These are phyloP conservation scores for Cunninghamia lanceolata DNA, from an alignment of 75 land plant genomes.

Conservation along the genomic window DNA sequence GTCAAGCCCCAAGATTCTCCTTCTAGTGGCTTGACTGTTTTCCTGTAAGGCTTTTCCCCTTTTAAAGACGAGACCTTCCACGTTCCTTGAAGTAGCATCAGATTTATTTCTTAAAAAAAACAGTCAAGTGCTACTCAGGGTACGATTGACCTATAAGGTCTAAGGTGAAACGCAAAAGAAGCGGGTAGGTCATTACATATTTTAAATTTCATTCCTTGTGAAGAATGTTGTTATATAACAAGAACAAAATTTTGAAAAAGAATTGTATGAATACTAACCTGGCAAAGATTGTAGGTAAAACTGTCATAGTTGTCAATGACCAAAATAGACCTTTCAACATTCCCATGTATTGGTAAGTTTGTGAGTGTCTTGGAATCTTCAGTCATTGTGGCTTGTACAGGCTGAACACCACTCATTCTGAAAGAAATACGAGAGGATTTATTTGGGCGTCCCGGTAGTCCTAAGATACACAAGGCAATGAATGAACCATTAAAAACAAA, in stretches of 20 bases:
- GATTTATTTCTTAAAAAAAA: not conserved
- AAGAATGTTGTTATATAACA: not conserved
- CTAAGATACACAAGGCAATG: not conserved
- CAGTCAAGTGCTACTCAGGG: not conserved
- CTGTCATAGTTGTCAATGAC: conserved; percentile 99
- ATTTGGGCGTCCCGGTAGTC: not conserved
- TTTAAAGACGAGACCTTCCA: too few species aligned
- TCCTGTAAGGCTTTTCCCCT: not conserved
- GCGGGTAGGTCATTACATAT: too few species aligned
- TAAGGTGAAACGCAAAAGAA: not conserved
- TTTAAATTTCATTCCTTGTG: not conserved
- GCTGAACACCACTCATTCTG: not conserved
- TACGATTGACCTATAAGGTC: not conserved
- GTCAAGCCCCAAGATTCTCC: not conserved
- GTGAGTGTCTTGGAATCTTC: not conserved
- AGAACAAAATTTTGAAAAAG: not conserved
- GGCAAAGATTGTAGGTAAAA: conserved; percentile 98
- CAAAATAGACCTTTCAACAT: conserved; percentile 41
- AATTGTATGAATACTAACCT: conserved; percentile 36
- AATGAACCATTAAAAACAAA: not conserved
- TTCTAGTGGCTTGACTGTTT: not conserved
- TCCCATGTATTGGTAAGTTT: not conserved
- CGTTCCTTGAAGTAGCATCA: not conserved
- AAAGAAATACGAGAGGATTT: not conserved
- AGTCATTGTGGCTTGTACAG: not conserved